Base-by-base conservation (phyloP, 345 rosid genomes). In the Corchorus olitorius region DNA sequence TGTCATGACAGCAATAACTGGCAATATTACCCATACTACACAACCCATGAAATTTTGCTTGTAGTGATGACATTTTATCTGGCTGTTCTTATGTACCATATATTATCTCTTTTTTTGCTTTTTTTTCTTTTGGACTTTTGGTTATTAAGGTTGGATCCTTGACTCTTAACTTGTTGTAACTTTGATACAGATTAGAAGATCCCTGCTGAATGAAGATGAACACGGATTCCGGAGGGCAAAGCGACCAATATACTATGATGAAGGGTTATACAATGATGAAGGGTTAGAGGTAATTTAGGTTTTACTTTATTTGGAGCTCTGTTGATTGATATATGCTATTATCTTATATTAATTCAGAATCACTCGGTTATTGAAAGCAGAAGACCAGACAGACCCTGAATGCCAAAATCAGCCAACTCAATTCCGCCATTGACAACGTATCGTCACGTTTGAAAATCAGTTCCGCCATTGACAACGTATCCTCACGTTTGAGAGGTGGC, bases 251-350 rank as follows among this genome's bases (percentile, higher is more conserved):
- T 95, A 95, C 75, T 91, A 90, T 66, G 98, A 94, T 56, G 98
- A 95, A 84, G 94, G 97, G 63, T 87, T 93, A 76, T 95, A 95
- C 75, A 90, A 90, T 66, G 98, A 94, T 56, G 98, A 95, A 84
- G 94, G 97, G 63, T 87, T 93, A 78, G 97, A 91, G 91, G 97
- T 88, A 82, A 80, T 66, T 34, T 54, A 27, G 39, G 34, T n/a
- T 52, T 20, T 50, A 22, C 56, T 45, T 17, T 27, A 17, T 15
- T 59, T 39, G 62, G 61, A n/a, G 20, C 13, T 17, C 4, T 50
- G 59, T 56, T 17, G n/a, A 10, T 53, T 71, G 41, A 20, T 14
- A 33, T n/a, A 8, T 41, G 39, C 52, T 60, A 9, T 39, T 17
- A 8, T 64, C 12, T 59, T 0, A 12, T 35, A 27, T 53, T 46